Conservation (phyloP, 768 basidiomycete genomes). For the Pisolithus sp. region DNA sequence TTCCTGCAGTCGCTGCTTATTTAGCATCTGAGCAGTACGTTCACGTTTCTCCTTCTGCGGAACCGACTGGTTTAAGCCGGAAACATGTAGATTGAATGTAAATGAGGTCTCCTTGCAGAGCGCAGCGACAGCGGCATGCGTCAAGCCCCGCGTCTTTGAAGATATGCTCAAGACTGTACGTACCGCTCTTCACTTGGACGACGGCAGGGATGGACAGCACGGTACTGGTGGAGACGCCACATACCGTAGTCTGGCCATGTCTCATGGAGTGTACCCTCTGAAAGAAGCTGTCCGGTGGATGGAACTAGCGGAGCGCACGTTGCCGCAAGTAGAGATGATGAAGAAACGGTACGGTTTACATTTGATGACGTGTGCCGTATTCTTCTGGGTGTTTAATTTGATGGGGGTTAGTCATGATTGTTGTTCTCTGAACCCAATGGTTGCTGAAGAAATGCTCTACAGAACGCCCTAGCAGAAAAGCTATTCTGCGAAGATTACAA, state of each 20-base stretch:
- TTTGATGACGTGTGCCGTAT: constrained; percentile 33
- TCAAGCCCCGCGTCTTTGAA: constrained; percentile 14
- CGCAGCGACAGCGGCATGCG: constrained; percentile 20
- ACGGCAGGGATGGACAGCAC: neutral
- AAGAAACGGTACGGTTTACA: constrained; percentile 13
- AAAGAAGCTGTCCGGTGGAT: constrained; percentile 26
- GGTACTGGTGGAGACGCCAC: constrained; percentile 7
- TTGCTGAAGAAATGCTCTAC: too few species aligned
- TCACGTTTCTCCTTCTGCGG: neutral
- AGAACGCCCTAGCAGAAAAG: constrained; percentile 16
- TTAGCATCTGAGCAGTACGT: constrained; percentile 28
- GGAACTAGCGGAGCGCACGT: constrained; percentile 26
- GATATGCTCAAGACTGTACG: constrained; percentile 19
- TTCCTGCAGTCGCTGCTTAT: constrained; percentile 26
- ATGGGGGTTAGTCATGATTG: constrained; percentile 26
- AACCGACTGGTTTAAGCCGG: neutral
- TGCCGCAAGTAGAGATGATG: constrained; percentile 11
- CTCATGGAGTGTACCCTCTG: constrained; percentile 15
- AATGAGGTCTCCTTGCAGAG: constrained; percentile 24
- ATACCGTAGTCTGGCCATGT: constrained; percentile 28
- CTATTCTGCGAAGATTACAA: constrained; percentile 6
- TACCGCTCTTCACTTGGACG: constrained; percentile 10
- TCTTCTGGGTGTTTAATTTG: constrained; percentile 40
- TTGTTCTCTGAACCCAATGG: neutral
- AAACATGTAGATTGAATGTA: constrained; percentile 16